A percentile compares a stretch with the other conserved stretches of the same genome.
These are phyloP conservation scores for Exophiala spinifera DNA, from an alignment of 2,329 filamentous ascomycete species.

Conservation along the genomic window DNA sequence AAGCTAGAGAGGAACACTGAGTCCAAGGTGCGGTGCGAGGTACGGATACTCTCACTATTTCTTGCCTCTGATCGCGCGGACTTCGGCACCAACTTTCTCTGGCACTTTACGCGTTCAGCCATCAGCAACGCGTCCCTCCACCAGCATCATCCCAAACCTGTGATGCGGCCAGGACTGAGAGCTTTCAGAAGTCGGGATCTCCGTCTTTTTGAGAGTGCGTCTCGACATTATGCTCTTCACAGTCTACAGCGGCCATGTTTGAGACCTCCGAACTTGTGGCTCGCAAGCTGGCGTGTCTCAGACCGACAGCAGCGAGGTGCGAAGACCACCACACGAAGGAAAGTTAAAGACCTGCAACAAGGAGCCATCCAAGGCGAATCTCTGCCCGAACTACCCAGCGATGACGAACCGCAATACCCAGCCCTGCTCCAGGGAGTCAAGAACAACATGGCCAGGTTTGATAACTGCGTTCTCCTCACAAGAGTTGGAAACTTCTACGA, in stretches of 20 bases:
- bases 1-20: too few species aligned
- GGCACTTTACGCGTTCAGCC: neutral
- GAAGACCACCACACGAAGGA: conserved; percentile 29
- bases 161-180: neutral
- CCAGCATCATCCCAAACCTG: neutral
- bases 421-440: conserved; percentile 84
- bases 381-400: conserved; percentile 41
- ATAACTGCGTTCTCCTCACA: conserved; percentile 86
- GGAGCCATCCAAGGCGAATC: conserved; percentile 49
- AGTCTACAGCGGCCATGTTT: neutral
- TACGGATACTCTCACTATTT: too few species aligned
- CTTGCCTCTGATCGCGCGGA: neutral
- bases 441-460: conserved; percentile 86
- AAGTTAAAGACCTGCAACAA: conserved; percentile 54
- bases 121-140: neutral
- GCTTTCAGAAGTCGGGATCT: neutral
- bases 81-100: neutral
- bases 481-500: conserved; percentile 96
- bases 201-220: neutral
- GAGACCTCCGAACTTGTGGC: neutral
- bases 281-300: conserved; percentile 1
- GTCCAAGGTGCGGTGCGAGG: too few species aligned
- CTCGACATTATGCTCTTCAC: neutral
- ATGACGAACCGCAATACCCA: conserved; percentile 64
- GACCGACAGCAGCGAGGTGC: conserved; percentile 18